These are phyloP conservation scores for Poronia punctata DNA, from an alignment of 495 filamentous ascomycete species.

Conservation along the genomic window DNA sequence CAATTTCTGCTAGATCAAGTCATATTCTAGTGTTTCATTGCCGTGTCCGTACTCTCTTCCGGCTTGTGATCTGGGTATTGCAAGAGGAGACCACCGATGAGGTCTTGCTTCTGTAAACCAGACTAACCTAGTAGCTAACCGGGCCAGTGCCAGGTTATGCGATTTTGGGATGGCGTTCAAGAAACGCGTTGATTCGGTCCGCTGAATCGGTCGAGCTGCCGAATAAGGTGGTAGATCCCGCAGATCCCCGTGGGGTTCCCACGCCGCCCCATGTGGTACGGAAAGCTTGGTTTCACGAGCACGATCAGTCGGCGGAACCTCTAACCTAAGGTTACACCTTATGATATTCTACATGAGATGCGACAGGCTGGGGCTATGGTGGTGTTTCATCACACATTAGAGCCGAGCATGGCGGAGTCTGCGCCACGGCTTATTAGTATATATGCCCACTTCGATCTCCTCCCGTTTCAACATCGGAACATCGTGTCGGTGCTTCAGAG, in stretches of 20 bases:
- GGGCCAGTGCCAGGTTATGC: no score
- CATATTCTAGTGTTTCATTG: no score
- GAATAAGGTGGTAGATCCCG: not conserved
- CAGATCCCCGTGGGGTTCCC: slow-evolving; percentile 4
- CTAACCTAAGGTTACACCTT: no score
- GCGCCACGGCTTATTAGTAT: not conserved
- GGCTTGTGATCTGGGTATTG: no score
- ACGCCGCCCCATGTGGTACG: not conserved
- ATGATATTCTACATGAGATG: not conserved
- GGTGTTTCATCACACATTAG: not conserved
- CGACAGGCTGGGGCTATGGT: not conserved
- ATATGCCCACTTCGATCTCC: not conserved
- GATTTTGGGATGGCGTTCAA: not conserved
- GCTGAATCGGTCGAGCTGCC: slow-evolving; percentile 1
- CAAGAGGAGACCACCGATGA: no score
- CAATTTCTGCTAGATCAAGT: no score
- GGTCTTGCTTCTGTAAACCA: no score
- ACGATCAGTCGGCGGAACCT: not conserved
- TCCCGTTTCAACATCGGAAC: not conserved
- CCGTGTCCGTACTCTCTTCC: no score
- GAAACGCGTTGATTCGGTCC: not conserved
- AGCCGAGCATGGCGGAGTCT: not conserved
- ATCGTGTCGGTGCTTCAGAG: no score
- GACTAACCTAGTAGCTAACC: no score
- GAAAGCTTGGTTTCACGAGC: not conserved